phyloP scores from a whole-genome alignment of 208 protist genomes.

The Trypanosoma mega region DNA sequence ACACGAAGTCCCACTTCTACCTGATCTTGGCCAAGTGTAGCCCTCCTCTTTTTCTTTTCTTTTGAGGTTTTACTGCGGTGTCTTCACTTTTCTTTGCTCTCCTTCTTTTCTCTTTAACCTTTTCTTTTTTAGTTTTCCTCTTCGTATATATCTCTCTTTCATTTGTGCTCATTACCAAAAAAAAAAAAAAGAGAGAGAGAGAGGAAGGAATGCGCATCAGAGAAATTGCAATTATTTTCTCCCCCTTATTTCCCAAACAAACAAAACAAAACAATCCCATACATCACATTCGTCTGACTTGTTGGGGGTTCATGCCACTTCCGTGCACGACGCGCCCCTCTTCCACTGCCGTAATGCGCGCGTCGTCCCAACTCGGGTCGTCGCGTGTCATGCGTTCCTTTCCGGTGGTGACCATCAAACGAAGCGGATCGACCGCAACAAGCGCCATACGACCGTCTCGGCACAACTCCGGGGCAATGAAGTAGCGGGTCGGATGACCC shows the following conservation, averaged over 20 bases:
- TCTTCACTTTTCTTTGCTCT: no score
- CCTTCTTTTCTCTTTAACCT: no score
- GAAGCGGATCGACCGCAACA: constrained; percentile 64
- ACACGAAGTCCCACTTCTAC: no score
- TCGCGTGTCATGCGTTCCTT: constrained; percentile 43
- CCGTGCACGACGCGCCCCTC: constrained; percentile 8
- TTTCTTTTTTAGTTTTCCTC: no score
- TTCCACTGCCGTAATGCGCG: constrained; percentile 2
- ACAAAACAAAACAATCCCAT: not conserved
- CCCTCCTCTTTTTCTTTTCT: no score
- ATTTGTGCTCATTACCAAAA: no score
- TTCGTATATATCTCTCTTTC: no score
- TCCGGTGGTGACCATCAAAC: constrained; percentile 65
- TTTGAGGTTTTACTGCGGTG: no score
- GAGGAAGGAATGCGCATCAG: no score
- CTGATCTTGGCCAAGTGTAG: no score
- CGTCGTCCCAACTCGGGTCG: constrained; percentile 38
- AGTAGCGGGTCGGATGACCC: constrained; percentile 51
- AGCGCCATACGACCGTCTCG: constrained; percentile 49
- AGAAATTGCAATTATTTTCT: not conserved
- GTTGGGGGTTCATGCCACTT: constrained; percentile 28
- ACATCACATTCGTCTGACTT: constrained; percentile 1
- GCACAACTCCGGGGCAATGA: constrained; percentile 71
- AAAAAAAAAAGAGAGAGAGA: no score
- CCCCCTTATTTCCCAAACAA: not conserved